Evolutionary conservation across 169 alveolate genomes (phyloP), one percentile per base, ranked within the genome.

Genomic region (Cryptosporidium ubiquitum): DNA sequence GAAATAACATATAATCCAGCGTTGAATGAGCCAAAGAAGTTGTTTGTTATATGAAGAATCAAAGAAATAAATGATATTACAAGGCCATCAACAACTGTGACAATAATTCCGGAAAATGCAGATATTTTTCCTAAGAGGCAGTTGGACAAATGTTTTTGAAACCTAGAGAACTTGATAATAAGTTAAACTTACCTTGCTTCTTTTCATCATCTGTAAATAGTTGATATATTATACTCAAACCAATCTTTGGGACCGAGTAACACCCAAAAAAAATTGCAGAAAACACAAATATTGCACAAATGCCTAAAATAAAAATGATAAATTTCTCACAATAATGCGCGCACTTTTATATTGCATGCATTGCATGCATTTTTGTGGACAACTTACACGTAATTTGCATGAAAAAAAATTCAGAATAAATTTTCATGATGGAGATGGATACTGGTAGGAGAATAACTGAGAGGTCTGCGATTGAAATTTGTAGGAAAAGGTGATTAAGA

Each of bases 211-310:
- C 86, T 20, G 57, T 37, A 39, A 14, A n/a, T n/a, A 51, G n/a
- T 14, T 39, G 69, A 23, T 55, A 61, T 26, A 74, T 52, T 16
- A 58, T 10, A 39, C 61, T 61, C 61, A 74, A 42, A 6, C 86
- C 86, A 40, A 74, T 74, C 35, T 74, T 74, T 6, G 86, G 68
- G n/a, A 58, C 68, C 12, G 86, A 74, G 20, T 74, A 74, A 18
- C 69, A 74, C 3, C 73, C 86, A 31, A 74, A 74, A 26, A 74
- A 74, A 26, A 74, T 35, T 7, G 71, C 58, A 6, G 73, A 74
- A 58, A 74, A 74, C 2, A 31, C 29, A 57, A 52, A 51, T 51
- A 33, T 23, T 29, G 47, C 55, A 31, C 35, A 51, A 33, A 74
- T 18, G 12, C 71, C 86, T 74, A n/a, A 10, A 18, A 20, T 23